These are phyloP conservation scores for Starmerella gropengiesseri DNA, from an alignment of 805 yeast genomes.

Conservation along the genomic window DNA sequence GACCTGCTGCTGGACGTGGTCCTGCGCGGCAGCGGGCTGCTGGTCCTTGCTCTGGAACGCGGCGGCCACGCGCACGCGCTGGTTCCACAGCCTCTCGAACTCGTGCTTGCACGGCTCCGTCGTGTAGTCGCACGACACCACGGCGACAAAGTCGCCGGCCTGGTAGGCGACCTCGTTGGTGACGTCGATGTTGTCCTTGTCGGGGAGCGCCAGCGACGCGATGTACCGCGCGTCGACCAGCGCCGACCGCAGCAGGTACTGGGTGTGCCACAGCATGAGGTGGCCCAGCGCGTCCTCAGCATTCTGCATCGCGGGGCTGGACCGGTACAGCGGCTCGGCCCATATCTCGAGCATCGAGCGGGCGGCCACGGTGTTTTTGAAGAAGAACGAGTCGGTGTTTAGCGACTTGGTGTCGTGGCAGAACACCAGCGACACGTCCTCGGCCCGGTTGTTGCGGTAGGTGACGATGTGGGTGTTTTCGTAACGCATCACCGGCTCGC, in stretches of 20 bases:
- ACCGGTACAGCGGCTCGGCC: conserved; percentile 60
- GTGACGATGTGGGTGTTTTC: conserved; percentile 36
- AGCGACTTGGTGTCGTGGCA: conserved; percentile 60
- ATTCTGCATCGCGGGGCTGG: conserved; percentile 49
- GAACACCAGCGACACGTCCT: conserved; percentile 46
- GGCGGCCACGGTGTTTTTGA: conserved; percentile 49
- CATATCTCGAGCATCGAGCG: conserved; percentile 67
- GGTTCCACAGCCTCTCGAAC: conserved; percentile 26
- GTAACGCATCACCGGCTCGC: conserved; percentile 52
- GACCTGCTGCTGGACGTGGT: conserved; percentile 23
- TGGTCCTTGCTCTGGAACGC: background rate
- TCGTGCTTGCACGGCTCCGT: conserved; percentile 25
- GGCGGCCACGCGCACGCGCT: conserved; percentile 21
- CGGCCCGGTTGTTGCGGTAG: conserved; percentile 46
- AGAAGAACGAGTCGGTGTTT: conserved; percentile 60
- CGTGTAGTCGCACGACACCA: conserved; percentile 29
- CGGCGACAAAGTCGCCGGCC: conserved; percentile 29
- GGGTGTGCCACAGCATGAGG: conserved; percentile 90
- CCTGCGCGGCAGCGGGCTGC: conserved; percentile 11
- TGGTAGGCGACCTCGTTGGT: conserved; percentile 24
- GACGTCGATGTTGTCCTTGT: conserved; percentile 17
- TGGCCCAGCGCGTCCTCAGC: conserved; percentile 59
- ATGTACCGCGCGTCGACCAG: conserved; percentile 56
- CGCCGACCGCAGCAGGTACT: conserved; percentile 57
- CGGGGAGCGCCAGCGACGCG: conserved; percentile 28